Evolutionary conservation across 1,284 basidiomycete species (phyloP).

Genomic region (Amylostereum areolatum): DNA sequence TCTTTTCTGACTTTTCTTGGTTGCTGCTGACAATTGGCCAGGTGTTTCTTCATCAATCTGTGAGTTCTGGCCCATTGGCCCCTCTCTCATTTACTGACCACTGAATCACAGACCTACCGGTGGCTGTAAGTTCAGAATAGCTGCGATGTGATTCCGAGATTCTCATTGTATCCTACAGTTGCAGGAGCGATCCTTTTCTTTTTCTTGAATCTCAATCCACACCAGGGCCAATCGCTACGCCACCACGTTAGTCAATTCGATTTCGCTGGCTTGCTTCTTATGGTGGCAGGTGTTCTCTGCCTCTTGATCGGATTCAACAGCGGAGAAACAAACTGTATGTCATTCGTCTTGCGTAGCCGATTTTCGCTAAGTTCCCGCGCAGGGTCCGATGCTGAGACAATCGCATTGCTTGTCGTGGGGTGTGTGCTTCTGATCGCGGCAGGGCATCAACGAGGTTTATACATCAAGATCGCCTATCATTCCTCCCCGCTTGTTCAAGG

Average conservation of each 20-base stretch:
- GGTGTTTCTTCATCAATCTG: slow-evolving; percentile 76
- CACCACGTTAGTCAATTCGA: slow-evolving; percentile 70
- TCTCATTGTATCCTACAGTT: too few relatives aligned
- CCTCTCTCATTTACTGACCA: slow-evolving; percentile 4
- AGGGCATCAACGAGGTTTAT: slow-evolving; percentile 57
- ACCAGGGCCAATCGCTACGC: slow-evolving; percentile 46
- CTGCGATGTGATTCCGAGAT: neutral
- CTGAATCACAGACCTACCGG: slow-evolving; percentile 59
- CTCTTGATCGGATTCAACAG: slow-evolving; percentile 82
- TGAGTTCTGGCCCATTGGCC: slow-evolving; percentile 22
- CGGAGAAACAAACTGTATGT: slow-evolving; percentile 60
- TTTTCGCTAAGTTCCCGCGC: neutral
- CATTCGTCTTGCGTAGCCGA: neutral
- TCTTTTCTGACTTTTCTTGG: too few relatives aligned
- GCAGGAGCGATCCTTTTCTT: slow-evolving; percentile 70
- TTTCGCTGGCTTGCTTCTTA: slow-evolving; percentile 64
- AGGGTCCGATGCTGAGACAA: slow-evolving; percentile 48
- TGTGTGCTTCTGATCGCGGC: slow-evolving; percentile 49
- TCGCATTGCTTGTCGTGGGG: slow-evolving; percentile 71
- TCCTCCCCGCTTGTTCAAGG: slow-evolving; percentile 74
- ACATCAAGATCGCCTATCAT: slow-evolving; percentile 78
- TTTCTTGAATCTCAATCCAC: slow-evolving; percentile 81
- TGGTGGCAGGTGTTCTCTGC: slow-evolving; percentile 70
- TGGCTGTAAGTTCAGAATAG: too few relatives aligned
- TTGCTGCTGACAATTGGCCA: too few relatives aligned